Base-by-base conservation (phyloP, 768 basidiomycete genomes). In the Boletus tomentosulus region DNA sequence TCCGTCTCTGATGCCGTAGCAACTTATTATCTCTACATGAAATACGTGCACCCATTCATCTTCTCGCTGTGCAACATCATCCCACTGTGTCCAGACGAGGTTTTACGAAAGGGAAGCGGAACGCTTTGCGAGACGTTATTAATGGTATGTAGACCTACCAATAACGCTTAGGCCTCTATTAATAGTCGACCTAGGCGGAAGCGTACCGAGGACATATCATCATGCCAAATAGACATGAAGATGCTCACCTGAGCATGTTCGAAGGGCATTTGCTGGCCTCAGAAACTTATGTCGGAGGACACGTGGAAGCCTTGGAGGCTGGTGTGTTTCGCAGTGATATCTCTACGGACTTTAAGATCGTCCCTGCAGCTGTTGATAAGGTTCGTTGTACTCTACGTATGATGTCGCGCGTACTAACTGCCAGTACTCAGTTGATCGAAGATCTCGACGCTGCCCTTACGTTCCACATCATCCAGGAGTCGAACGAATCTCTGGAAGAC, bases 1-100 rank as follows among this genome's bases (percentile, higher is more conserved):
- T 98, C 97, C 62, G 97, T 99, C 27, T 99, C 97, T 69, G 97
- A 99, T 79, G 97, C 97, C 0, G 97, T 98, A 10, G 96, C 97
- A n/a, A 99, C 97, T 1, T 98, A 99, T 70, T 98, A 98, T 71
- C 81, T 99, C 34, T 98, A 99, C 74, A 99, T 98, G 97, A 99
- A 98, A 94, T 99, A 99, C 63, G 95, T 99, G 10, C 95, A 98
- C 66, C 97, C 97, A 0, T 99, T 99, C 79, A 92, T 99, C 57
- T 99, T 99, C 75, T 98, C 97, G 9, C 74, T 99, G 35, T 98
- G 97, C 73, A 99, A 97, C 77, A 99, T 98, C 70, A 98, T 99
- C 61, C 96, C 97, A 11, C 80, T 99, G 50, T 87, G 86, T 63
- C 94, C 97, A 3, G 97, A 99, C 63, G 97, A 99, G 57, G 97